phyloP scores from a whole-genome alignment of 2,329 filamentous ascomycete species.

The Aspergillus luchuensis region DNA sequence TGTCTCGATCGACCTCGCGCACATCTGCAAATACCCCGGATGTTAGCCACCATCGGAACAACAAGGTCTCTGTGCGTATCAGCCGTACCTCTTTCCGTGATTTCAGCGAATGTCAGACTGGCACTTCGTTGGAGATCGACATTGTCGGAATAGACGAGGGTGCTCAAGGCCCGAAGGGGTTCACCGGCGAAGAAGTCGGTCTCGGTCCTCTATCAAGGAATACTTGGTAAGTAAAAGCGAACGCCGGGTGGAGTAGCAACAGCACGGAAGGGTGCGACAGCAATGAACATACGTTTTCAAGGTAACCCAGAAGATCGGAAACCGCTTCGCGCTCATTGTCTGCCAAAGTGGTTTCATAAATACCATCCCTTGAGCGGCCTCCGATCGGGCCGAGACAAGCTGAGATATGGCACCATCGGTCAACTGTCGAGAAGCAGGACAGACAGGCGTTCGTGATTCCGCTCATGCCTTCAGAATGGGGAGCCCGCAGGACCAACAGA shows the following conservation, averaged over 20 bases:
- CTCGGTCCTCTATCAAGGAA: slow-evolving; percentile 71
- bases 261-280: not conserved
- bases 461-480: slow-evolving; percentile 36
- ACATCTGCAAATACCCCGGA: slow-evolving; percentile 68
- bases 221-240: slow-evolving; percentile 21
- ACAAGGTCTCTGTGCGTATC: not conserved
- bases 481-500: slow-evolving; percentile 33
- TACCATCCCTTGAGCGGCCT: slow-evolving; percentile 77
- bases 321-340: slow-evolving; percentile 97
- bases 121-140: slow-evolving; percentile 96
- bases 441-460: slow-evolving; percentile 44
- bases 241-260: not conserved
- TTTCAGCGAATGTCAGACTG: slow-evolving; percentile 97
- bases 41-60: slow-evolving; percentile 2
- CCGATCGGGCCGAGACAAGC: slow-evolving; percentile 43
- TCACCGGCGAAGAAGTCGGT: slow-evolving; percentile 98
- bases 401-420: slow-evolving; percentile 48
- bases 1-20: slow-evolving; percentile 90
- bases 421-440: slow-evolving; percentile 45
- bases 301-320: slow-evolving; percentile 88
- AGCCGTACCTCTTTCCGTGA: slow-evolving; percentile 84
- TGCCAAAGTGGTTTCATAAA: slow-evolving; percentile 84
- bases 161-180: slow-evolving; percentile 88
- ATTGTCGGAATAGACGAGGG: slow-evolving; percentile 97
- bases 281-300: slow-evolving; percentile 77